A percentile compares a stretch with the other conserved stretches of the same genome.
phyloP scores from a whole-genome alignment of 2,329 filamentous ascomycete genomes.

The Fusarium illudens region DNA sequence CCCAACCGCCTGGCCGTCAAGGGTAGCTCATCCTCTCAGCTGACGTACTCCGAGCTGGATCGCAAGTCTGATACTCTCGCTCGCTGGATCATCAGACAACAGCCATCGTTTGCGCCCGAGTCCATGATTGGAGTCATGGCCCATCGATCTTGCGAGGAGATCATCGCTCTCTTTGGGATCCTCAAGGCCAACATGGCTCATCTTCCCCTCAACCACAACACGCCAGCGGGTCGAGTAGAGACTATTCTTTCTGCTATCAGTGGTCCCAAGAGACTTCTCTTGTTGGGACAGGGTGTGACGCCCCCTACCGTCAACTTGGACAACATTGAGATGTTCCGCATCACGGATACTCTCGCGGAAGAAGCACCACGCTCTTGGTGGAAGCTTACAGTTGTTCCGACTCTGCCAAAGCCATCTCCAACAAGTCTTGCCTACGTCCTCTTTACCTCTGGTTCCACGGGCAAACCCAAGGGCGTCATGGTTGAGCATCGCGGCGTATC shows the following conservation, averaged over 20 bases:
- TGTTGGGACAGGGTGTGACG: not conserved
- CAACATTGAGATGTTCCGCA: not conserved
- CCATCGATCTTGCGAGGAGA: constrained; percentile 6
- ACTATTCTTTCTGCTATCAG: constrained; percentile 12
- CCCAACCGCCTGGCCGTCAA: constrained; percentile 30
- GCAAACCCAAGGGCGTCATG: constrained; percentile 37
- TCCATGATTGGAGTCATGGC: constrained; percentile 16
- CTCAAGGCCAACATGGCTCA: constrained; percentile 33
- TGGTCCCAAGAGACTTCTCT: not conserved
- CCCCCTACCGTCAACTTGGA: not conserved
- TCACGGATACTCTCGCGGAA: not conserved
- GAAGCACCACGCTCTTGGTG: not conserved
- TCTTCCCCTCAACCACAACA: constrained; percentile 26
- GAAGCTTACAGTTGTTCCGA: not conserved
- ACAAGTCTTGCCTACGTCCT: constrained; percentile 33
- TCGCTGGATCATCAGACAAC: not conserved
- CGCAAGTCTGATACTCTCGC: constrained; percentile 10
- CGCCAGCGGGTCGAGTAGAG: constrained; percentile 11
- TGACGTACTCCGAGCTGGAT: constrained; percentile 36
- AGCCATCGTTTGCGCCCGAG: not conserved
- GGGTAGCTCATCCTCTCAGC: constrained; percentile 3
- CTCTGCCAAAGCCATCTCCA: not conserved
- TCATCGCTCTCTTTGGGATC: constrained; percentile 21
- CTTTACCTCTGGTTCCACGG: constrained; percentile 39
- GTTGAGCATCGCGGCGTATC: constrained; percentile 16